Evolutionary conservation across 1,284 basidiomycete genomes (phyloP), one percentile per base, ranked within the genome.

Genomic region (Agaricales sp.): DNA sequence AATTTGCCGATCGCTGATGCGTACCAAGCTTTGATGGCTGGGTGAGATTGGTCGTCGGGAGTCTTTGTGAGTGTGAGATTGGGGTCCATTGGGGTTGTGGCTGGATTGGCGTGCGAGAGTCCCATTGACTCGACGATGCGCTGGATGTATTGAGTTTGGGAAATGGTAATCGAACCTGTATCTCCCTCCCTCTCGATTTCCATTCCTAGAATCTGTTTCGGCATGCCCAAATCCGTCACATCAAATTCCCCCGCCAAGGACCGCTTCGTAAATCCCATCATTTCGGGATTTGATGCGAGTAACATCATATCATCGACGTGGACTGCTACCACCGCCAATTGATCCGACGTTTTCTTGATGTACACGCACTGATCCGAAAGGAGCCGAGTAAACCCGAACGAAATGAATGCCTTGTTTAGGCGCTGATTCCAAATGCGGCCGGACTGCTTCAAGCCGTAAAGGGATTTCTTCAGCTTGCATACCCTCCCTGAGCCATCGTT

Each of bases 341-440:
- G 38, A 25, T 46, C 25, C 18, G 48, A 46, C 2, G 26, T 46
- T 13, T 37, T 35, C 14, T 49, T 48, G 23, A 59, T 39, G 39
- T 54, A 61, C 18, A 63, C 52, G 47, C 58, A 60, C 16, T 55
- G 58, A 45, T 61, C 60, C 0, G 52, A 51, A 0, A 25, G 12
- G 3, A 52, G 52, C 14, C 55, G 52, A 2, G 38, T 41, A 39
- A 62, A 59, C 3, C 61, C 63, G 2, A 65, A 39, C 2, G 51
- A 35, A 1, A 45, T 45, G 18, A 68, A 50, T 3, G 56, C 45
- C 1, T 41, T 30, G 22, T 58, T 38, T 4, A 68, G 51, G 6
- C 62, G 52, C 23, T 56, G 45, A 39, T 69, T 63, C 59, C 64
- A 71, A 12, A 59, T 52, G 8, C 56, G 55, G 0, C 63, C 64